Evolutionary conservation across 176 grass and related monocot species (phyloP), one percentile per base, ranked within the genome.

Genomic region (Ensete glaucum): DNA sequence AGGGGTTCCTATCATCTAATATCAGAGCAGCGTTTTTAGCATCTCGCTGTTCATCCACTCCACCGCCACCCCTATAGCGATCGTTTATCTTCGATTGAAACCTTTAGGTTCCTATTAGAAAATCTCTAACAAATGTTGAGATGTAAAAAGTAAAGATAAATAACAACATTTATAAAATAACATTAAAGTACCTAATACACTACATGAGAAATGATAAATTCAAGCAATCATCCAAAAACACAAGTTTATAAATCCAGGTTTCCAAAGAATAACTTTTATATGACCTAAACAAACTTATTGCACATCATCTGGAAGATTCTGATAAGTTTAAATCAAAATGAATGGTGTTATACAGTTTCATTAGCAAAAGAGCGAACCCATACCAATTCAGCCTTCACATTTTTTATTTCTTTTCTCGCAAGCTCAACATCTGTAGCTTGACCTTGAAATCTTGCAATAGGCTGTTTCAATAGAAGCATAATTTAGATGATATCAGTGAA

Each of bases 361-460:
- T 29, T 4, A 75, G 34, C 34, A 43, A 27, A 25, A 48, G 23
- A 69, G 53, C 23, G 12, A 11, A 54, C 34, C 58, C 77, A 43
- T 96, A 97, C 94, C 94, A 97, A 88, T 88, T 90, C 85, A 77
- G 83, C 79, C 83, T 97, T 97, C 84, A 97, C 86, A 81, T 87
- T 93, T 85, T 80, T 89, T 27, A 97, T 91, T 90, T 93, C 88
- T 67, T 91, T 92, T 84, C 85, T 93, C 72, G 94, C 94, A 85
- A 88, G 81, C 73, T 93, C 87, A 78, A 90, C 88, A 34, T 90
- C 90, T 82, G 81, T 88, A 0, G 90, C 88, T 65, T 88, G 87
- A 50, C 90, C 90, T 88, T 90, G 85, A 87, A 93, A 97, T 67
- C 83, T 89, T 62, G 86, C 90, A 68, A 93, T 83, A 62, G 93